Base-by-base conservation (phyloP, 2,329 filamentous ascomycete species). In the Trichophyton verrucosum region DNA sequence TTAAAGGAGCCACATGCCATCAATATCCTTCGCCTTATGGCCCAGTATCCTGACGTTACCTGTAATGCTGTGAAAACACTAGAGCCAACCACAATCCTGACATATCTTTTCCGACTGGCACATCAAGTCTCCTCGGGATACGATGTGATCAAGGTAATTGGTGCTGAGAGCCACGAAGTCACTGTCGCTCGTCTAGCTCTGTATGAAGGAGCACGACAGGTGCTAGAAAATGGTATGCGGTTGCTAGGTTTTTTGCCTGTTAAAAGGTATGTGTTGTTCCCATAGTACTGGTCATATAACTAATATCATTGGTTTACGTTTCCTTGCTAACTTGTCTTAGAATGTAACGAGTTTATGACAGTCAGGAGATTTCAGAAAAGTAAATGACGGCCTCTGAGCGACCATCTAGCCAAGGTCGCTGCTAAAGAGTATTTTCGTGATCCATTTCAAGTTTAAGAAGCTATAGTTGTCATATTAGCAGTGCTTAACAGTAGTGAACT, bases 1-100 rank as follows among this genome's bases (percentile, higher is more conserved):
- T 81, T 92, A 33, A 83, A 78, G 0, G 88, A 91, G 74, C 76
- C 82, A 44, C 87, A 91, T 69, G 89, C 88, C 22, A 73, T 85
- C 56, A 85, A 91, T 67, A 80, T 92, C 44, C 80, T 90, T 65
- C 84, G 91, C 36, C 80, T 88, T 53, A 80, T 95, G n/a, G 81
- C 86, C 7, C 87, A 91, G 70, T 95, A 88, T 82, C 91, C 91
- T 1, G 90, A 95, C 68, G 87, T 90, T 3, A 84, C 95, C 62
- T 79, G 86, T 69, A 92, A 92, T 74, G 91, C 90, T 0, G 78
- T 94, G 67, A 89, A 88, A 79, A 95, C 89, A 0, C 81, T 91
- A 22, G 91, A 95, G 72, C 86, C 86, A 0, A 82, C 83, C 1
- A 87, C 84, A 0, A 78, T 87, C 46, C 74, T 88, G 42, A 83